A percentile compares a stretch with the other conserved stretches of the same genome.
phyloP scores from a whole-genome alignment of 106 monocot species.

The Xerophyta viscosa region DNA sequence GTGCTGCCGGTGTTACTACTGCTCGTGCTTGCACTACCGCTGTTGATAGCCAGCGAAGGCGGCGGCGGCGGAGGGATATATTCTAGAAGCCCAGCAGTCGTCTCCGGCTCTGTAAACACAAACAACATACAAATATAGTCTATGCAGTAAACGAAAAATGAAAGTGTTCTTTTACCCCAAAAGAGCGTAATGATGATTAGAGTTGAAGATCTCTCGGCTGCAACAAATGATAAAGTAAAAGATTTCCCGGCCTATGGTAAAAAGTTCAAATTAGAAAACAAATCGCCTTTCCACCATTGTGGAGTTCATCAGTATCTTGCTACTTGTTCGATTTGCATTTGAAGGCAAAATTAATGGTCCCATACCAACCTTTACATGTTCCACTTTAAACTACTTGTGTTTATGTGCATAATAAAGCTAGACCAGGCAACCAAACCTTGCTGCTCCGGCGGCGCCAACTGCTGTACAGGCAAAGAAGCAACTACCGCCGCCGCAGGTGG shows the following conservation, averaged over 20 bases:
- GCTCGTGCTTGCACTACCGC: slow-evolving; percentile 6
- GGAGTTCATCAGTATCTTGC: too few relatives aligned
- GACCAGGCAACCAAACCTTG: slow-evolving; percentile 13
- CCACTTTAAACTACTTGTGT: too few relatives aligned
- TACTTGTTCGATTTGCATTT: too few relatives aligned
- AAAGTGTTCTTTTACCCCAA: too few relatives aligned
- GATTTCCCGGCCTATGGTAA: too few relatives aligned
- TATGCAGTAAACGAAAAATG: background rate
- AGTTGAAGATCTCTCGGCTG: too few relatives aligned
- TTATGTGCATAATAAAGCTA: background rate
- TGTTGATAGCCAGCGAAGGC: background rate
- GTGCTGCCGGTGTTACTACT: slow-evolving; percentile 9
- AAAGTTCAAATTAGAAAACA: too few relatives aligned
- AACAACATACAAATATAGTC: background rate
- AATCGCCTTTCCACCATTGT: too few relatives aligned
- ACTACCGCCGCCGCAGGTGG: too few relatives aligned
- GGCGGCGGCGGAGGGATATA: slow-evolving; percentile 11
- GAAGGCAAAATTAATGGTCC: too few relatives aligned
- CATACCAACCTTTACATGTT: too few relatives aligned
- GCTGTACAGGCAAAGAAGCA: background rate
- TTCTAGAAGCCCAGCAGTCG: slow-evolving; percentile 11
- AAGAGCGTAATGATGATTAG: background rate
- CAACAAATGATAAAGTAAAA: too few relatives aligned
- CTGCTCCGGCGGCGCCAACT: background rate
- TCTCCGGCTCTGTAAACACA: slow-evolving; percentile 13